Evolutionary conservation across 371 early-diverging fungal species (phyloP), one percentile per base, ranked within the genome.

Genomic region (Mucor piriformis): DNA sequence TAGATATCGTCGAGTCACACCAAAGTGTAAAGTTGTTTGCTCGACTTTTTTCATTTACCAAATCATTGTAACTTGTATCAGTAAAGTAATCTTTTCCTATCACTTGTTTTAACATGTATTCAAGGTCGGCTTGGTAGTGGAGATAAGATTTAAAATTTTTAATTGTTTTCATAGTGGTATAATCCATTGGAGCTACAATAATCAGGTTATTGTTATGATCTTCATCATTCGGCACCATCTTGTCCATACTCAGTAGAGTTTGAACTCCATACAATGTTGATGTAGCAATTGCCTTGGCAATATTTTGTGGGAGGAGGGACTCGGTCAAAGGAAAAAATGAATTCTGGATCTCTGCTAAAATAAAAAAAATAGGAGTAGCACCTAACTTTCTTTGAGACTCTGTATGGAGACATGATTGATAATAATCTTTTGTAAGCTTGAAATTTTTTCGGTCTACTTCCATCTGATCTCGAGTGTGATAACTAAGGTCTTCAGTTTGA

Each of bases 401-500:
- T 33, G 70, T 73, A 50, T 86, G 65, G 72, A 81, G 74, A 48
- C 87, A 87, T 13, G 74, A 59, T 16, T 53, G 40, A 50, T 83
- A 87, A 6, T 80, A 79, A n/a, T 67, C 49, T 46, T 78, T 66
- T 6, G 80, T 35, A 47, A 73, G 66, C 15, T 69, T 63, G 40
- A 84, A 82, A 24, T 79, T 81, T 13, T 65, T 53, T 40, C 64
- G 57, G 29, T 72, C 79, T 6, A 56, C 50, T 11, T 66, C 67
- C 15, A 42, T 48, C 16, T 54, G 23, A 21, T 54, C 49, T 8
- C 18, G 49, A 3, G 62, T 54, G 12, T 66, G 59, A 21, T 50
- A 59, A 0, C 52, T 46, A 32, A 27, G 38, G 2, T 44, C 50
- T 15, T 49, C 47, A 1, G 54, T 24, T 21, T 59, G 46, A 2